A percentile compares a stretch with the other conserved stretches of the same genome.
Conservation (phyloP, 2,329 filamentous ascomycete genomes). For the Penicillium polonicum region DNA sequence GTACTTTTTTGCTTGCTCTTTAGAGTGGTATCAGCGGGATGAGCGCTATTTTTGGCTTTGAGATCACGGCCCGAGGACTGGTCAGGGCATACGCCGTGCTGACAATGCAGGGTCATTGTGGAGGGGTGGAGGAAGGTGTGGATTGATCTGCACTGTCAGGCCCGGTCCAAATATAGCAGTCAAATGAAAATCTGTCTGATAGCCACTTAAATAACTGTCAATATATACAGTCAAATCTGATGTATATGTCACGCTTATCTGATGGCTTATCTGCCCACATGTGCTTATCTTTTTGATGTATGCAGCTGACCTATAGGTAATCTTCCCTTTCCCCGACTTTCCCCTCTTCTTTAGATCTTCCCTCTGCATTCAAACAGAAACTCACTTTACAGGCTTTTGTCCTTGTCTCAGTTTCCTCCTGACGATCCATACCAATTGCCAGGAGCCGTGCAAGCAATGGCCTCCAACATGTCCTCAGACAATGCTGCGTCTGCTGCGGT, state of each 20-base stretch:
- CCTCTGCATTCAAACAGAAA: not conserved
- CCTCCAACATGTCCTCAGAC: constrained; percentile 10
- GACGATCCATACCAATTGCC: not conserved
- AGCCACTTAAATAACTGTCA: not conserved
- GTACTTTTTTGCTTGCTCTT: not conserved
- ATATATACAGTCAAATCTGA: not conserved
- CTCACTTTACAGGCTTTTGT: not conserved
- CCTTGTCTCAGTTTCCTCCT: not conserved
- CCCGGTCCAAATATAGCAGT: not conserved
- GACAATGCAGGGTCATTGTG: not conserved
- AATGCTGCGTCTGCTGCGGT: constrained; percentile 35
- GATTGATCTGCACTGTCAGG: not conserved
- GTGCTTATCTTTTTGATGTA: constrained; percentile 3
- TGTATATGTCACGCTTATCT: not conserved
- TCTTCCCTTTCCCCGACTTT: not conserved
- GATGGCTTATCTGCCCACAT: not conserved
- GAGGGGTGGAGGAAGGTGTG: not conserved
- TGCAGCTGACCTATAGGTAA: not conserved
- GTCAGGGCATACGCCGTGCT: not conserved
- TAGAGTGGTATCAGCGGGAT: not conserved
- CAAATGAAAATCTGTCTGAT: not conserved
- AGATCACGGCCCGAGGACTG: not conserved
- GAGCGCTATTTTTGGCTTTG: not conserved
- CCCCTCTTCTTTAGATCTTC: constrained; percentile 2
- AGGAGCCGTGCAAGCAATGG: not conserved